Conservation (phyloP, 2,329 filamentous ascomycete species). For the Calonectria naviculata region DNA sequence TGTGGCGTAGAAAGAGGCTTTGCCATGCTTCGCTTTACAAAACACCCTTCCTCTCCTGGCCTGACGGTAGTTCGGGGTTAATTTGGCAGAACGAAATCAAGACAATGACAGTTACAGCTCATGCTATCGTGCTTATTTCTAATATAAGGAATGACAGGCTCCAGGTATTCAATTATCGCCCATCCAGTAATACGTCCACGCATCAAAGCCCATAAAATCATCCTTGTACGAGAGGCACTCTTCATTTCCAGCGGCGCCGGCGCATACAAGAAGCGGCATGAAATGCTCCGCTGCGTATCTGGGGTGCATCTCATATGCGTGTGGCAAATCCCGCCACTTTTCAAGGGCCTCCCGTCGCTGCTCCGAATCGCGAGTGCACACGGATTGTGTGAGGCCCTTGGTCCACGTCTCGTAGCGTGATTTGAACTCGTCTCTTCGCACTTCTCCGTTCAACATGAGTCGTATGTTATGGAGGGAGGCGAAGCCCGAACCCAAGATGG, state of each 20-base stretch:
- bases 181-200: neutral
- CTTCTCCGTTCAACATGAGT: neutral
- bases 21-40: too few relatives aligned
- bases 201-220: neutral
- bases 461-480: neutral
- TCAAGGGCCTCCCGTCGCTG: neutral
- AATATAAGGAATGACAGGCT: too few relatives aligned
- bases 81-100: too few relatives aligned
- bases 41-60: too few relatives aligned
- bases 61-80: too few relatives aligned
- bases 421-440: neutral
- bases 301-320: neutral
- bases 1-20: too few relatives aligned
- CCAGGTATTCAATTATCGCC: neutral
- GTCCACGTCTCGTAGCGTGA: neutral
- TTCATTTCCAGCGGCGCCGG: neutral
- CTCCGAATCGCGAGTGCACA: neutral
- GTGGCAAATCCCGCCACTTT: neutral
- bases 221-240: neutral
- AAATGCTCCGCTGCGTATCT: neutral
- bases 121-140: too few relatives aligned
- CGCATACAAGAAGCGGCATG: neutral
- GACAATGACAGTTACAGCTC: too few relatives aligned
- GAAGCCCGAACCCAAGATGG: neutral
- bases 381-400: neutral